Conservation (phyloP, 2,329 filamentous ascomycete species). For the Aspergillus sp. region DNA sequence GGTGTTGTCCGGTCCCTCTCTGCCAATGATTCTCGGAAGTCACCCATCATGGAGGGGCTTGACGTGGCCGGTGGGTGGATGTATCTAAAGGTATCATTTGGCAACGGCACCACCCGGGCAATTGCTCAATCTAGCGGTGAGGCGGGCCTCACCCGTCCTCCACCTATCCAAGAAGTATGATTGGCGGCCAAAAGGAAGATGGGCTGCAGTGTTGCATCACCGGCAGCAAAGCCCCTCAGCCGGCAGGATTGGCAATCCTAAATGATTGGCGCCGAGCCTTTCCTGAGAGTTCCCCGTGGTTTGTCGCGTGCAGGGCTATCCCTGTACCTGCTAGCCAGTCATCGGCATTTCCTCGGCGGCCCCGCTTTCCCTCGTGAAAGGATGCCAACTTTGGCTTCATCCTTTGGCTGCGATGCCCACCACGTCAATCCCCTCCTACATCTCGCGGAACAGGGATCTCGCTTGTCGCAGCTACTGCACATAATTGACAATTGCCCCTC, state of each 20-base stretch:
- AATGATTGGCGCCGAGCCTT: slow-evolving; percentile 14
- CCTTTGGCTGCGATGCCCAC: slow-evolving; percentile 19
- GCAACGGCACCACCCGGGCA: slow-evolving; percentile 16
- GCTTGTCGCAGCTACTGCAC: slow-evolving; percentile 8
- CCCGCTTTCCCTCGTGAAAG: slow-evolving; percentile 22
- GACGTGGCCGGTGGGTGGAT: slow-evolving; percentile 24
- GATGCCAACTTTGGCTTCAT: slow-evolving; percentile 13
- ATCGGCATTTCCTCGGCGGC: slow-evolving; percentile 1
- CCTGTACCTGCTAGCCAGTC: slow-evolving; percentile 2
- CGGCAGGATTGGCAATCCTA: slow-evolving; percentile 13
- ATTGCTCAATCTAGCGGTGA: slow-evolving; percentile 25
- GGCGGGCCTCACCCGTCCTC: slow-evolving; percentile 7
- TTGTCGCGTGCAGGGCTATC: slow-evolving; percentile 13
- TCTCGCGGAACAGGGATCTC: slow-evolving; percentile 20
- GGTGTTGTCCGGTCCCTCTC: slow-evolving; percentile 15
- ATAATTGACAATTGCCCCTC: slow-evolving; percentile 8
- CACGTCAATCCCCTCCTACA: slow-evolving; percentile 23
- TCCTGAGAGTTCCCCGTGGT: slow-evolving; percentile 4
- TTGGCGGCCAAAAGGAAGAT: slow-evolving; percentile 2
- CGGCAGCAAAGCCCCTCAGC: neutral
- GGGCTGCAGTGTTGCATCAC: slow-evolving; percentile 16
- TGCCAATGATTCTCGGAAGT: slow-evolving; percentile 17
- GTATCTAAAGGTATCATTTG: slow-evolving; percentile 6
- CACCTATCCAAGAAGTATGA: neutral
- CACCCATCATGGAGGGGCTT: slow-evolving; percentile 10